These are phyloP conservation scores for Phytophthora idaei DNA, from an alignment of 352 stramenopile genomes.

Conservation along the genomic window DNA sequence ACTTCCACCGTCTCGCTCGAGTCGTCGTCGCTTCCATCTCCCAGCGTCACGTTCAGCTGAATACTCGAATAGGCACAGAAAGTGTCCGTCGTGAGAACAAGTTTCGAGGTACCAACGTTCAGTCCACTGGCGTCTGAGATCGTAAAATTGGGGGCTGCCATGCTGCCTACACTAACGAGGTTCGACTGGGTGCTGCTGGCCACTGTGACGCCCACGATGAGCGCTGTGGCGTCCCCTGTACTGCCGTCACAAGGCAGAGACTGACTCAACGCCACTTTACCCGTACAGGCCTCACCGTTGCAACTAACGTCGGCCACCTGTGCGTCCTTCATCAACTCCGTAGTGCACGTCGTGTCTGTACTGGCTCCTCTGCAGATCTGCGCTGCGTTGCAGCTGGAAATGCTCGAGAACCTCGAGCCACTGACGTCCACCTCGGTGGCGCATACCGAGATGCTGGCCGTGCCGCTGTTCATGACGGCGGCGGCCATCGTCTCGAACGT, in stretches of 20 bases:
- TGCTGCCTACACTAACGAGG: conserved; percentile 48
- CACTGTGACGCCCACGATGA: conserved; percentile 62
- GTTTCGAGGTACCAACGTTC: conserved; percentile 36
- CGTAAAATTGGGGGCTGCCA: conserved; percentile 45
- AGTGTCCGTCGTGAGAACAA: conserved; percentile 48
- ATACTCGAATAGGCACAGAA: conserved; percentile 44
- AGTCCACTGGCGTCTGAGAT: conserved; percentile 47
- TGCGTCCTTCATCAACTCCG: conserved; percentile 38
- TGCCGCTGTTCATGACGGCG: conserved; percentile 35
- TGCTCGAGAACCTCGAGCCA: conserved; percentile 55
- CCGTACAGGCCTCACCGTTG: conserved; percentile 48
- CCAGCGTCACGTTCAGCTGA: conserved; percentile 41
- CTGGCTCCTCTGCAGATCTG: conserved; percentile 58
- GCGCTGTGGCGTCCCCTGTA: conserved; percentile 30
- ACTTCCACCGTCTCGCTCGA: conserved; percentile 30
- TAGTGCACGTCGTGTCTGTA: conserved; percentile 53
- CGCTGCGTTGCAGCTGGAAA: conserved; percentile 61
- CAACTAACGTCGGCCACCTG: conserved; percentile 53
- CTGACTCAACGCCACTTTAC: conserved; percentile 48
- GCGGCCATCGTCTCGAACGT: conserved; percentile 43
- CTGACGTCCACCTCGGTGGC: conserved; percentile 48
- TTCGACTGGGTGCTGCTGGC: conserved; percentile 55
- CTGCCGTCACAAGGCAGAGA: conserved; percentile 55
- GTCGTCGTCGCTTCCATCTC: conserved; percentile 12
- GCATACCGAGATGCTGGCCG: conserved; percentile 53